Evolutionary conservation across 2,329 filamentous ascomycete species (phyloP), one percentile per base, ranked within the genome.

Genomic region (Celoporthe dispersa): DNA sequence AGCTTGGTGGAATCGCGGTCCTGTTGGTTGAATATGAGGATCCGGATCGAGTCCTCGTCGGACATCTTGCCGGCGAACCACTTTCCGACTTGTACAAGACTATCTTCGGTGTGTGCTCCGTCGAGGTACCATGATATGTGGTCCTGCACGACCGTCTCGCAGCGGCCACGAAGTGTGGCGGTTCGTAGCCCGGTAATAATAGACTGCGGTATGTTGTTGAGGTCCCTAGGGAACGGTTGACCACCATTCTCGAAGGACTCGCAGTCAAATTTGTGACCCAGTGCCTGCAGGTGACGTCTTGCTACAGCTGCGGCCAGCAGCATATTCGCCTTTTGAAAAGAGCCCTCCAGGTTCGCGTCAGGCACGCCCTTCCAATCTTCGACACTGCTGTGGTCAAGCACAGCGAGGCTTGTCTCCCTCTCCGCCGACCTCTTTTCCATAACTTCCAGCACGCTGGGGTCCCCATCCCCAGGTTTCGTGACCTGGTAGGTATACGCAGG

Each of bases 21-120:
- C 77, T 97, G 94, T 80, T 98, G 95, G 80, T 98, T 98, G 84
- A 98, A 98, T 63, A 98, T 86, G 61, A 98, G 82, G 0, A 93
- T 83, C 7, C 75, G 63, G 12, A 65, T 61, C 0, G 67, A 63
- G 82, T 68, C 57, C 12, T 71, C 51, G 77, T 80, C 72, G 75
- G 76, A 74, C n/a, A 86, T 76, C 63, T 84, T 81, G 9, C 80
- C 81, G 1, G 87, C 87, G 75, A 95, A 95, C 94, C 94, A 98
- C 73, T 84, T 84, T 3, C 89, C 93, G 14, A 92, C 92, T 57
- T 93, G 86, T 66, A 88, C 85, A 73, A 98, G 89, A 75, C 93
- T 97, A 75, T 97, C 94, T 31, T 90, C 84, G 0, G 94, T 98
- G 78, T 98, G 94, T 1, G 93, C 94, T 2, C 94, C 94, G 76